Conservation (phyloP, 768 basidiomycete genomes). For the Russula brevipes region DNA sequence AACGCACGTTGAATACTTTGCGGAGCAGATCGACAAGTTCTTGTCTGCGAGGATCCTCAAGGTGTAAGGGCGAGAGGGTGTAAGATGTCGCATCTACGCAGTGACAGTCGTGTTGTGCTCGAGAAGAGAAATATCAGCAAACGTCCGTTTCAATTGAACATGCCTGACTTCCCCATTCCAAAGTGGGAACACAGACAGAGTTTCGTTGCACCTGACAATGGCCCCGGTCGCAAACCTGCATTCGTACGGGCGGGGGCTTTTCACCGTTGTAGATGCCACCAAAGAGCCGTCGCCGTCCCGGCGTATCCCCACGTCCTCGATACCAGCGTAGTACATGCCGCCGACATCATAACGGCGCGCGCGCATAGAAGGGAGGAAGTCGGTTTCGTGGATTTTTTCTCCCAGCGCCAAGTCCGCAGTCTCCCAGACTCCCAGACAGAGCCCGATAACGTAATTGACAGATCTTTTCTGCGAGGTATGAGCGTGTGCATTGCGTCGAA, state of each 20-base stretch:
- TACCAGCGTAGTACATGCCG: no score
- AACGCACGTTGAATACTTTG: slow-evolving; percentile 31
- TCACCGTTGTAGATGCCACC: no score
- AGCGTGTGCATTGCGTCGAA: no score
- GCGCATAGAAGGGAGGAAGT: background rate
- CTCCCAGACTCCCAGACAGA: background rate
- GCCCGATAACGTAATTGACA: background rate
- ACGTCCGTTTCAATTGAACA: no score
- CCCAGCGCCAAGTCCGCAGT: background rate
- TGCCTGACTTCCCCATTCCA: background rate
- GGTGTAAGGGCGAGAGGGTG: background rate
- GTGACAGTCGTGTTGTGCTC: background rate
- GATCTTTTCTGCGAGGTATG: no score
- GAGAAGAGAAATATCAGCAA: background rate
- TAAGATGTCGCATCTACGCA: background rate
- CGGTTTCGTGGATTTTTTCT: background rate
- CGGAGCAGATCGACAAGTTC: slow-evolving; percentile 19
- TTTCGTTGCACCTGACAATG: no score
- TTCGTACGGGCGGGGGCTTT: background rate
- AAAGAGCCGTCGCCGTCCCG: background rate
- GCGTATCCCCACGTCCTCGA: background rate
- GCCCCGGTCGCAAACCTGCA: no score
- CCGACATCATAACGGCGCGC: no score
- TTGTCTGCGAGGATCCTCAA: slow-evolving; percentile 14
- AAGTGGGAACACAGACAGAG: background rate